phyloP scores from a whole-genome alignment of 768 basidiomycete genomes.

The Mrakia blollopis region DNA sequence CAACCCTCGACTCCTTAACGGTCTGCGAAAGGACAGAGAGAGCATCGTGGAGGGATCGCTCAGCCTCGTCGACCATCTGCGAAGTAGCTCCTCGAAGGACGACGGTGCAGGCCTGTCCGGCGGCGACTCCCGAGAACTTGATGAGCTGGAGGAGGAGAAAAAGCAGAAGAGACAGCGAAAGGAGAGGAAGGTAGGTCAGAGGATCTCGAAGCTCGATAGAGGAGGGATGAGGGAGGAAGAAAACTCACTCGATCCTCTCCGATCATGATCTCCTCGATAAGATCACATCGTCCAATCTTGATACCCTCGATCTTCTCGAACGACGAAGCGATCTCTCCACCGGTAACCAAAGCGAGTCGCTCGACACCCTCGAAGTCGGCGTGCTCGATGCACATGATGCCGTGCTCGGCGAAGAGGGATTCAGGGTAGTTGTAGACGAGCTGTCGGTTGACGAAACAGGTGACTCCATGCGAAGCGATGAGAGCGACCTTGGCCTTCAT shows the following conservation, averaged over 20 bases:
- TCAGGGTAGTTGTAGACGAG: conserved; percentile 99
- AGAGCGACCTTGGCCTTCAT: conserved; percentile 98
- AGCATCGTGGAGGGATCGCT: conserved; percentile 94
- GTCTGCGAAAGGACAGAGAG: conserved; percentile 96
- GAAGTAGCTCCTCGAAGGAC: conserved; percentile 94
- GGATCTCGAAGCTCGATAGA: neutral
- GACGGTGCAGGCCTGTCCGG: conserved; percentile 95
- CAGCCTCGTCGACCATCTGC: conserved; percentile 99
- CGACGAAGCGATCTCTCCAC: conserved; percentile 93
- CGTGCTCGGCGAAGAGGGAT: conserved; percentile 85
- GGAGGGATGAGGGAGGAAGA: neutral
- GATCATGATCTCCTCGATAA: conserved; percentile 98
- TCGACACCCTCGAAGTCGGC: conserved; percentile 99
- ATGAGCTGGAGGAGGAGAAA: conserved; percentile 60
- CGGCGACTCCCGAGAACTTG: conserved; percentile 98
- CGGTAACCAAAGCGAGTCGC: conserved; percentile 87
- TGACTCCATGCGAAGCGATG: conserved; percentile 91
- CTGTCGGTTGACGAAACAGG: conserved; percentile 95
- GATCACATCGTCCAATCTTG: conserved; percentile 83
- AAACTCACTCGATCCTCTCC: conserved; percentile 88
- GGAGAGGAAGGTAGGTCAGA: neutral
- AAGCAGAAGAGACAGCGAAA: neutral
- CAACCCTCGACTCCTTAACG: conserved; percentile 89
- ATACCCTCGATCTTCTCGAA: conserved; percentile 90
- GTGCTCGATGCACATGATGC: conserved; percentile 94